A percentile compares a stretch with the other conserved stretches of the same genome.
Evolutionary conservation across 169 alveolate genomes (phyloP).

Genomic region (Eimeria mitis): DNA sequence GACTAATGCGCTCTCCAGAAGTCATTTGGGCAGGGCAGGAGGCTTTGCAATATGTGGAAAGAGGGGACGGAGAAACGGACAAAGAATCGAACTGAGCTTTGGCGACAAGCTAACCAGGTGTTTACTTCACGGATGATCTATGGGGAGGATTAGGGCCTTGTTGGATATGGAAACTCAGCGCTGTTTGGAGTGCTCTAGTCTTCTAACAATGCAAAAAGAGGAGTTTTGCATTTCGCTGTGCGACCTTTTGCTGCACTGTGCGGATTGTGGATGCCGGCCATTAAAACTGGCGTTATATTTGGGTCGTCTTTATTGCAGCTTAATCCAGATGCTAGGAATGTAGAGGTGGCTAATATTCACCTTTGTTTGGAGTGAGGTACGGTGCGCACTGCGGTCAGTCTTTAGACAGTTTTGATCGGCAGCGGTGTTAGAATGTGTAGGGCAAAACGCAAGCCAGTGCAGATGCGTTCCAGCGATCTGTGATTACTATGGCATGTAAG

Average conservation of each 20-base stretch:
- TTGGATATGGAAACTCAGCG: background rate
- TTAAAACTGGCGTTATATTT: background rate
- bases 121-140: background rate
- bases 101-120: background rate
- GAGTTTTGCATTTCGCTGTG: background rate
- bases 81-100: background rate
- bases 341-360: background rate
- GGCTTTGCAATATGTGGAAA: background rate
- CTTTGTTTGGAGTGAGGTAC: background rate
- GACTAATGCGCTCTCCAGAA: background rate
- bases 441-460: background rate
- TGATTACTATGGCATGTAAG: too few relatives aligned
- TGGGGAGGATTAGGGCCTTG: background rate
- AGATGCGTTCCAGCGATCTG: background rate
- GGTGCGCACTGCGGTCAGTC: background rate
- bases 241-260: background rate
- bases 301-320: too few relatives aligned
- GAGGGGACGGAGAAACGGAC: background rate
- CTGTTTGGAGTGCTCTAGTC: too few relatives aligned
- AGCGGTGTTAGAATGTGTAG: background rate
- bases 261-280: background rate
- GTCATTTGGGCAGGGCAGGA: background rate
- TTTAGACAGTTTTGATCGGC: background rate
- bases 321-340: background rate
- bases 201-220: too few relatives aligned